Evolutionary conservation across 345 rosid genomes (phyloP).

Genomic region (Linum usitatissimum): DNA sequence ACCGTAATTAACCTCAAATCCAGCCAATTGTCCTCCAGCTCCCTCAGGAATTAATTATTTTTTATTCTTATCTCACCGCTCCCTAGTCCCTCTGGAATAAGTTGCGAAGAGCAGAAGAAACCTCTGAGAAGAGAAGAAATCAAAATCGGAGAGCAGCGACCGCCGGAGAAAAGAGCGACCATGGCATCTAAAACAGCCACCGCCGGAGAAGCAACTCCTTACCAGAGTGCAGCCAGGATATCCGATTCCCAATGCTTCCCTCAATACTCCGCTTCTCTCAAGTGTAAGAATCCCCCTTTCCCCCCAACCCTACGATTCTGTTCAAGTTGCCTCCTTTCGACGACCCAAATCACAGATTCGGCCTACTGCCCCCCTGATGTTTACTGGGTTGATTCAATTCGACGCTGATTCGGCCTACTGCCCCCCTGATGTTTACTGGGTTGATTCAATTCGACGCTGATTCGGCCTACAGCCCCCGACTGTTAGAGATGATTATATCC

Average conservation of each 20-base stretch:
- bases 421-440: not conserved
- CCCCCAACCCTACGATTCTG: not conserved
- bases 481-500: not conserved
- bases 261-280: conserved; percentile 79
- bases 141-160: too few relatives aligned
- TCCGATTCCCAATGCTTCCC: conserved; percentile 71
- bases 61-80: too few relatives aligned
- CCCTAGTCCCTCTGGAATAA: too few relatives aligned
- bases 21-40: too few relatives aligned
- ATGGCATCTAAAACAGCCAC: conserved; percentile 22
- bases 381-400: not conserved
- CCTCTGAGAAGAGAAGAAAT: too few relatives aligned
- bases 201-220: conserved; percentile 24
- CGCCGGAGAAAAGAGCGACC: not conserved
- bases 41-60: too few relatives aligned
- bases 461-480: not conserved
- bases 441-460: not conserved
- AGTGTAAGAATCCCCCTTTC: conserved; percentile 32
- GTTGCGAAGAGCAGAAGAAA: too few relatives aligned
- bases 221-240: conserved; percentile 69
- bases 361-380: not conserved
- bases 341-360: not conserved
- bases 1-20: too few relatives aligned
- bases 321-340: not conserved
- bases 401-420: not conserved